Base-by-base conservation (phyloP, 2,329 filamentous ascomycete genomes). In the Trichoderma aggressivum region DNA sequence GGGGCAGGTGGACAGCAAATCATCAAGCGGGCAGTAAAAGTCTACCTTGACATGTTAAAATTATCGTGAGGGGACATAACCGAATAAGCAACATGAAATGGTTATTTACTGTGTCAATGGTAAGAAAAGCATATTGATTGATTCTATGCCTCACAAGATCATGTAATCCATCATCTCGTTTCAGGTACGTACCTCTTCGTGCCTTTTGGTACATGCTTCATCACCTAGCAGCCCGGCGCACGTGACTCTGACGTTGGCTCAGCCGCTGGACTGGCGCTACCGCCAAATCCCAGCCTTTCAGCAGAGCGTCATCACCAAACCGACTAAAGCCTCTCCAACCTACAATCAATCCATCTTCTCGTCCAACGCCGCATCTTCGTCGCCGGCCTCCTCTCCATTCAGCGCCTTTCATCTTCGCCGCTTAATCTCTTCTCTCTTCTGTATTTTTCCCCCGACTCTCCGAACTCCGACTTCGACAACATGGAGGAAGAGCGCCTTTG, bases 401-500 rank as follows among this genome's bases (percentile, higher is more conserved):
- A n/a, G n/a, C 56, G 56, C 56, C 39, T 36, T 16, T 16, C 36
- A 14, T 53, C 14, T 8, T 3, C 47, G 18, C 43, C 5, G n/a
- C 43, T 50, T 21, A 50, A 21, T 21, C 56, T 43, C 24, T 32
- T 21, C 26, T 32, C 39, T 32, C n/a, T 26, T 14, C 21, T 32
- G 24, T 11, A 59, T 32, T 18, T 55, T 12, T 6, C 12, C 18
- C 3, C 21, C 18, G 63, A 43, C 4, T 28, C 24, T 58, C 16
- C 5, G 67, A n/a, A 70, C 70, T 73, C 5, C 39, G 39, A 43
- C 7, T 43, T 43, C 73, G 73, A 64, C 75, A 79, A 39, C 63
- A 90, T 90, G 87, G 87, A 89, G 73, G 88, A 90, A 75, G 88
- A 90, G 72, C 87, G 89, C 70, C 87, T 91, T 75, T 91, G 87